Evolutionary conservation across 108 stramenopile genomes (phyloP).

Genomic region (Licmophora abbreviata): DNA sequence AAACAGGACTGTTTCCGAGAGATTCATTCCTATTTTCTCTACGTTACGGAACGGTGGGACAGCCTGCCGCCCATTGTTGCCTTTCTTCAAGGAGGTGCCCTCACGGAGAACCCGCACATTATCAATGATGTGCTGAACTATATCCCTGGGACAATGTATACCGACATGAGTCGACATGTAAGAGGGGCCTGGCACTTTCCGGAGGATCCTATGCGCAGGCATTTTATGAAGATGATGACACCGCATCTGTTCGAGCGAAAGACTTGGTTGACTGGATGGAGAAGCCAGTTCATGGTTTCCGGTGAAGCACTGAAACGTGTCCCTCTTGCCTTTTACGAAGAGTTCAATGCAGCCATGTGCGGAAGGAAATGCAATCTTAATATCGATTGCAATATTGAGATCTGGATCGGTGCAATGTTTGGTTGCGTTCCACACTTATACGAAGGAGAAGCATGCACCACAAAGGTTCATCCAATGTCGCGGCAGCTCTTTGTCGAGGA

Average conservation of each 20-base stretch:
- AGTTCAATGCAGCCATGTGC: constrained; percentile 1
- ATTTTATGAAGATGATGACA: not conserved
- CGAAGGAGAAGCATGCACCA: not conserved
- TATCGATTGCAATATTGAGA: constrained; percentile 12
- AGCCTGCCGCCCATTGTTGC: constrained; percentile 8
- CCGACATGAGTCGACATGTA: constrained; percentile 3
- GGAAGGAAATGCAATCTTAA: not conserved
- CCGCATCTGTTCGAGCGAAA: not conserved
- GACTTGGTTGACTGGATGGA: constrained; percentile 5
- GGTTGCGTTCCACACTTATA: not conserved
- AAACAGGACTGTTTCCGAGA: constrained; percentile 1
- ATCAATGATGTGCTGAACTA: constrained; percentile 6
- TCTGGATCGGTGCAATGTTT: constrained; percentile 4
- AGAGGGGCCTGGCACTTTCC: constrained; percentile 1
- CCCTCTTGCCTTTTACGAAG: not conserved
- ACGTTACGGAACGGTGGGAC: constrained; percentile 6
- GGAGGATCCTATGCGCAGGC: not conserved
- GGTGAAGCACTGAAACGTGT: constrained; percentile 1
- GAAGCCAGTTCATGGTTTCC: constrained; percentile 12
- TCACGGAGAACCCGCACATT: constrained; percentile 14
- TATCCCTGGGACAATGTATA: constrained; percentile 8
- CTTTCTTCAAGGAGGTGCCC: constrained; percentile 11
- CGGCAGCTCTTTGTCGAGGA: not conserved
- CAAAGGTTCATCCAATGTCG: not conserved
- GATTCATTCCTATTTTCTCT: constrained; percentile 11